Percentiles rank a stretch among this genome's conserved stretches.
These are phyloP conservation scores for Trichoderma atroviride DNA, from an alignment of 2,329 filamentous ascomycete genomes.

Conservation along the genomic window DNA sequence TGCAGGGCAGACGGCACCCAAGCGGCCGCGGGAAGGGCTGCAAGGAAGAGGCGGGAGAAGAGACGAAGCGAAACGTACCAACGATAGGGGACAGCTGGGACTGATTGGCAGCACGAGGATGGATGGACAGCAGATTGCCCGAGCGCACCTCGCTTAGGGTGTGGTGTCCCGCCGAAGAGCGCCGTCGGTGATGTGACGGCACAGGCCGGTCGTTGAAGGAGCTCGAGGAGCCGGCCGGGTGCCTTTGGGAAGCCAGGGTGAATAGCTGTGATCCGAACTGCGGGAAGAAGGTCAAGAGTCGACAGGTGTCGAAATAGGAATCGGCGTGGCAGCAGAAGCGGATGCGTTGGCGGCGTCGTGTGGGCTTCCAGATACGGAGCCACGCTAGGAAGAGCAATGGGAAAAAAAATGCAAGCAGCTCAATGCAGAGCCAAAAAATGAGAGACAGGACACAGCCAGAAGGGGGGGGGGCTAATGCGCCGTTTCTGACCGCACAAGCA, in stretches of 20 bases:
- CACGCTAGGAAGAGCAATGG: constrained; percentile 14
- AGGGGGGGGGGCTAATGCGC: constrained; percentile 11
- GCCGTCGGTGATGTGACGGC: constrained; percentile 53
- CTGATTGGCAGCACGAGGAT: constrained; percentile 37
- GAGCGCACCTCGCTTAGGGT: constrained; percentile 39
- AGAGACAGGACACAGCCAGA: constrained; percentile 10
- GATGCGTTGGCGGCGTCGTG: constrained; percentile 16
- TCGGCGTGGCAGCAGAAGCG: constrained; percentile 22
- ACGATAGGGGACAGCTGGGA: constrained; percentile 55
- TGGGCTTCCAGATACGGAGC: constrained; percentile 24
- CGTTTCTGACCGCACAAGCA: constrained; percentile 13
- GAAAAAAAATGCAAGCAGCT: constrained; percentile 22
- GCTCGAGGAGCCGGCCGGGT: constrained; percentile 56
- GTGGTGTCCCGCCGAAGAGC: constrained; percentile 47
- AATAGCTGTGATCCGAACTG: constrained; percentile 32
- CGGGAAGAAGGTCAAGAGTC: constrained; percentile 21
- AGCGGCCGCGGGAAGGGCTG: constrained; percentile 17
- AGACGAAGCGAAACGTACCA: constrained; percentile 48
- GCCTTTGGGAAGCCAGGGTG: constrained; percentile 56
- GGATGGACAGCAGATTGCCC: constrained; percentile 38
- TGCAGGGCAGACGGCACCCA: constrained; percentile 13
- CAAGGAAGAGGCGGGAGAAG: constrained; percentile 7
- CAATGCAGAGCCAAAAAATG: constrained; percentile 18
- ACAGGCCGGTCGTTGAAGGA: constrained; percentile 54
- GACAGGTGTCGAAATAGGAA: constrained; percentile 26